Conservation (phyloP, 495 filamentous ascomycete genomes). For the Penicillium bialowiezense region DNA sequence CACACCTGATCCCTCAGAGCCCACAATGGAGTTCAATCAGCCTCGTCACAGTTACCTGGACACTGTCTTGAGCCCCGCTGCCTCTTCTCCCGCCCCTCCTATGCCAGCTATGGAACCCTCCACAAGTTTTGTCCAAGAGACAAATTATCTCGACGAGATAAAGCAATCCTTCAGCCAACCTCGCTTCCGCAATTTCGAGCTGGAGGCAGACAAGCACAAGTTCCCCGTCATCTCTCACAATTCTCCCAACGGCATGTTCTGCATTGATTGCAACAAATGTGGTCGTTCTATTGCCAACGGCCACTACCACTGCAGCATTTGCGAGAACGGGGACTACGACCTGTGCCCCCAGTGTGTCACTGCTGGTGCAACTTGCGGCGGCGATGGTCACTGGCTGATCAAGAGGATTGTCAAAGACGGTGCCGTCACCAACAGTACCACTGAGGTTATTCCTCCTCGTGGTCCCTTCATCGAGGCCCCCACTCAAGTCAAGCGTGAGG, state of each 20-base stretch:
- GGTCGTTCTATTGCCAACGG: conserved; percentile 69
- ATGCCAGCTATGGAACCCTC: background rate
- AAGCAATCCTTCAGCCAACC: conserved; percentile 13
- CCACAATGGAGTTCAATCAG: conserved; percentile 13
- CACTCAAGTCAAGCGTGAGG: conserved; percentile 3
- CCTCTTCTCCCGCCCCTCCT: conserved; percentile 6
- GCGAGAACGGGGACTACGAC: conserved; percentile 92
- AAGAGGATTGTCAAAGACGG: conserved; percentile 81
- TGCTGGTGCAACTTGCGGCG: conserved; percentile 70
- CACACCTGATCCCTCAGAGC: conserved; percentile 6
- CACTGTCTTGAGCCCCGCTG: conserved; percentile 38
- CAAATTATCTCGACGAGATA: background rate
- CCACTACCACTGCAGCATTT: conserved; percentile 94
- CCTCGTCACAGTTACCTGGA: conserved; percentile 41
- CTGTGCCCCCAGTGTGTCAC: conserved; percentile 80
- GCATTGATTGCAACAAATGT: conserved; percentile 92
- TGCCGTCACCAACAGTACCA: conserved; percentile 76
- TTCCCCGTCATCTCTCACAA: conserved; percentile 32
- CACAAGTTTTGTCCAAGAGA: too few relatives aligned
- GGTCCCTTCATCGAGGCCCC: background rate
- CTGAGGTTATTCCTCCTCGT: conserved; percentile 71
- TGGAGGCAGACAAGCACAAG: conserved; percentile 25
- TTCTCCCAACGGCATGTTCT: conserved; percentile 40
- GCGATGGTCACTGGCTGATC: conserved; percentile 85
- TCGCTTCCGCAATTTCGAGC: conserved; percentile 29